Conservation (phyloP, 108 stramenopile species). For the Conticribra guillardii region DNA sequence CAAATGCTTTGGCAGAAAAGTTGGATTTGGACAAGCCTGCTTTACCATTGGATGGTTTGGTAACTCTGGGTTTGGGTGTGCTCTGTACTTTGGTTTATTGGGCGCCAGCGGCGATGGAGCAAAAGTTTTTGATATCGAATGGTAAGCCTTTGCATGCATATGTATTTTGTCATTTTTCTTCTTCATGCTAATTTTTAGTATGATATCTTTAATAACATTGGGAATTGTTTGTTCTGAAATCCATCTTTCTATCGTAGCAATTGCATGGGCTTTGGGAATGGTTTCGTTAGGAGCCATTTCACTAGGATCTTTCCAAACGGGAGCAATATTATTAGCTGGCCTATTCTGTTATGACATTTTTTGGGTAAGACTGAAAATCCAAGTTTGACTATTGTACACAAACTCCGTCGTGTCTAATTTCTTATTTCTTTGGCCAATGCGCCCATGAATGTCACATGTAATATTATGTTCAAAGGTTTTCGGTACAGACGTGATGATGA, state of each 20-base stretch:
- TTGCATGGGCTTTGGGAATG: slow-evolving; percentile 57
- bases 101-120: slow-evolving; percentile 37
- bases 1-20: slow-evolving; percentile 27
- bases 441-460: too few relatives aligned
- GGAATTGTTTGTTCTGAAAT: too few relatives aligned
- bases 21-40: slow-evolving; percentile 20
- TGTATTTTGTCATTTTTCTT: slow-evolving; percentile 1
- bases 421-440: too few relatives aligned
- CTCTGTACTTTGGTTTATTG: slow-evolving; percentile 43
- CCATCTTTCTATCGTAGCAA: too few relatives aligned
- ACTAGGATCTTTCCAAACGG: slow-evolving; percentile 54
- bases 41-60: slow-evolving; percentile 40
- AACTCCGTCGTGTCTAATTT: too few relatives aligned
- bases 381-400: too few relatives aligned
- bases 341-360: slow-evolving; percentile 72
- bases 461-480: too few relatives aligned
- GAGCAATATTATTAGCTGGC: slow-evolving; percentile 55
- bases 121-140: slow-evolving; percentile 34
- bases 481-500: slow-evolving; percentile 48
- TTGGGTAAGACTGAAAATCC: slow-evolving; percentile 44
- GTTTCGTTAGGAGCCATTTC: slow-evolving; percentile 42
- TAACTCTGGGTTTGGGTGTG: slow-evolving; percentile 42
- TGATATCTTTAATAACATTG: too few relatives aligned
- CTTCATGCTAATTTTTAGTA: neutral
- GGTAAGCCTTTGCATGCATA: neutral